phyloP scores from a whole-genome alignment of 2,329 filamentous ascomycete species.

The Monosporascus sp. region DNA sequence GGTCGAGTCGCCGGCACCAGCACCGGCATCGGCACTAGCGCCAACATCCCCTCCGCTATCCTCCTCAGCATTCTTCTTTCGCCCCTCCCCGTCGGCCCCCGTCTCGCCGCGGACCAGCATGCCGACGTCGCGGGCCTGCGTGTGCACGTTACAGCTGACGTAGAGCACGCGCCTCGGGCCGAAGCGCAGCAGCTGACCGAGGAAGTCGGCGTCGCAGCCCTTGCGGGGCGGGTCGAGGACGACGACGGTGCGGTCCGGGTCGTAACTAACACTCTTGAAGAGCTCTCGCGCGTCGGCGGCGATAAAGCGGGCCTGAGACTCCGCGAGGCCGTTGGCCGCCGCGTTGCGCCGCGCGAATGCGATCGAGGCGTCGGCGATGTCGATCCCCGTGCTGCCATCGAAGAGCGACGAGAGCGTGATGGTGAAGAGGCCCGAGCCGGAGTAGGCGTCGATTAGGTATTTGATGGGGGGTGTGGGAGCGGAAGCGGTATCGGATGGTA shows the following conservation, averaged over 20 bases:
- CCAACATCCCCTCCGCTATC: conserved; percentile 24
- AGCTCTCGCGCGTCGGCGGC: conserved; percentile 81
- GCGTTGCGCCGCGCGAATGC: conserved; percentile 75
- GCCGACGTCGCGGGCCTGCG: conserved; percentile 89
- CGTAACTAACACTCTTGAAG: conserved; percentile 70
- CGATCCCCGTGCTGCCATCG: conserved; percentile 80
- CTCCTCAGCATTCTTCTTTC: conserved; percentile 20
- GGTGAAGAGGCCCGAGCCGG: conserved; percentile 93
- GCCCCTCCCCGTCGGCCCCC: conserved; percentile 27
- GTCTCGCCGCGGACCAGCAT: conserved; percentile 70
- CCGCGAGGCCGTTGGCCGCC: conserved; percentile 62
- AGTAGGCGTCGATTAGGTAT: conserved; percentile 96
- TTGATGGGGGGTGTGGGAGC: conserved; percentile 50
- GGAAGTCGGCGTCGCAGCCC: conserved; percentile 82
- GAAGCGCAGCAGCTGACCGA: conserved; percentile 73
- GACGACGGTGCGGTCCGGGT: conserved; percentile 79
- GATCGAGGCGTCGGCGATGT: conserved; percentile 78
- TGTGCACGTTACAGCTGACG: conserved; percentile 97
- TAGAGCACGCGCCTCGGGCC: conserved; percentile 80
- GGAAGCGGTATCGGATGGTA: conserved; percentile 34
- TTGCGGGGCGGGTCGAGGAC: conserved; percentile 96
- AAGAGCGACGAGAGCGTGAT: conserved; percentile 85
- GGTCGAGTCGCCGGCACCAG: conserved; percentile 14
- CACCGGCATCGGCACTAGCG: conserved; percentile 15
- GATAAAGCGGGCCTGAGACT: conserved; percentile 72